phyloP scores from a whole-genome alignment of 805 yeast species.

The Metschnikowia colocasiae region DNA sequence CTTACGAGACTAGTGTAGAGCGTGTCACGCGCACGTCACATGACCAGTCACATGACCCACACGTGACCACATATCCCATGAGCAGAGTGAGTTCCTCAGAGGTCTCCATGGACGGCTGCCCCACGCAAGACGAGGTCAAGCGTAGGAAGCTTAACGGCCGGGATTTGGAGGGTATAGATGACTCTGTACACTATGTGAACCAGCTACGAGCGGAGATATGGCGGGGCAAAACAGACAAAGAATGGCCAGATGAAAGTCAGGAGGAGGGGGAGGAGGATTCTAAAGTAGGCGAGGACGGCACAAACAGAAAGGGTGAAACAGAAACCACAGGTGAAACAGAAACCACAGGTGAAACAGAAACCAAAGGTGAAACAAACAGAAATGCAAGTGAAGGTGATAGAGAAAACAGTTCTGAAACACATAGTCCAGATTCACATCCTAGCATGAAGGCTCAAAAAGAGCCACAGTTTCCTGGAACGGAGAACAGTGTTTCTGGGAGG shows the following conservation, averaged over 20 bases:
- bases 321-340: no score
- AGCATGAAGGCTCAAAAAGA: not conserved
- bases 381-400: no score
- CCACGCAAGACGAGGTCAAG: constrained; percentile 3
- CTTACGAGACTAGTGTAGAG: not conserved
- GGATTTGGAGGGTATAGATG: constrained; percentile 19
- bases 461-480: not conserved
- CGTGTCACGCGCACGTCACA: not conserved
- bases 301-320: no score
- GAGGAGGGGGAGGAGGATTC: no score
- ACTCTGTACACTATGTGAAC: constrained; percentile 20
- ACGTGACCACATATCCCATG: not conserved
- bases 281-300: no score
- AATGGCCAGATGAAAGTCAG: not conserved
- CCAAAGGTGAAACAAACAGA: no score
- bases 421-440: not conserved
- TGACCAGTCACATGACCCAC: not conserved
- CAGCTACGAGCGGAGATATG: constrained; percentile 8
- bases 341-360: no score
- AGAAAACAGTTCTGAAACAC: no score
- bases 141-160: constrained; percentile 9
- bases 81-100: not conserved
- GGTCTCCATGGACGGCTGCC: not conserved
- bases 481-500: no score
- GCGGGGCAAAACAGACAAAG: not conserved